Base-by-base conservation (phyloP, 306 rosid species). In the Phaseolus lunatus region DNA sequence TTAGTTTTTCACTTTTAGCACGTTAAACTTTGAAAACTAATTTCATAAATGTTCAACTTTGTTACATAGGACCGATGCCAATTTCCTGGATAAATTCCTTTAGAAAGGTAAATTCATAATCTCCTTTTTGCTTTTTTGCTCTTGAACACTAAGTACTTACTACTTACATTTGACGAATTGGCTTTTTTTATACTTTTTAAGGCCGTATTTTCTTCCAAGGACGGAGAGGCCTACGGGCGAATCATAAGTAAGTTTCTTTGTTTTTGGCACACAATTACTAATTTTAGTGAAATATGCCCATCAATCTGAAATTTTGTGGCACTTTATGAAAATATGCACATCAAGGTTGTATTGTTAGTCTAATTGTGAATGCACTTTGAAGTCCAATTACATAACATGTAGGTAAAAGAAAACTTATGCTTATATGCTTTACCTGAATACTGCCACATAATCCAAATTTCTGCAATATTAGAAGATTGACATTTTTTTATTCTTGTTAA, bases 11-110 rank as follows among this genome's bases (percentile, higher is more conserved):
- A 12, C 24, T 56, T 64, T 63, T 75, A 56, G 49, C 82, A 27
- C 20, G 48, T 59, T 10, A 27, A 68, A 16, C 45, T 64, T 77
- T 44, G 65, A 35, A 79, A 79, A 49, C 69, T 83, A 63, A 72
- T 27, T 49, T 68, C 59, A 57, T 44, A 47, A 47, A 70, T 74
- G 45, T 67, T 71, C 24, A 33, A 76, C 65, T 43, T 78, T 81
- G 50, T 85, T 75, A 39, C 54, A 81, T 71, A 93, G 98, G 93
- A 78, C 86, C 88, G 56, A 22, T 83, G 87, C 85, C 87, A 64
- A 87, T 91, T 87, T 85, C 91, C 62, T 93, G 91, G 96, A 84
- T 87, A 54, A 88, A 91, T 76, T 80, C 45, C 82, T 91, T 85
- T 85, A 88, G 67, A 82, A 93, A 82, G 97, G 98, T 91, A 80